phyloP scores from a whole-genome alignment of 2,329 filamentous ascomycete genomes.

The Coleophoma crateriformis region DNA sequence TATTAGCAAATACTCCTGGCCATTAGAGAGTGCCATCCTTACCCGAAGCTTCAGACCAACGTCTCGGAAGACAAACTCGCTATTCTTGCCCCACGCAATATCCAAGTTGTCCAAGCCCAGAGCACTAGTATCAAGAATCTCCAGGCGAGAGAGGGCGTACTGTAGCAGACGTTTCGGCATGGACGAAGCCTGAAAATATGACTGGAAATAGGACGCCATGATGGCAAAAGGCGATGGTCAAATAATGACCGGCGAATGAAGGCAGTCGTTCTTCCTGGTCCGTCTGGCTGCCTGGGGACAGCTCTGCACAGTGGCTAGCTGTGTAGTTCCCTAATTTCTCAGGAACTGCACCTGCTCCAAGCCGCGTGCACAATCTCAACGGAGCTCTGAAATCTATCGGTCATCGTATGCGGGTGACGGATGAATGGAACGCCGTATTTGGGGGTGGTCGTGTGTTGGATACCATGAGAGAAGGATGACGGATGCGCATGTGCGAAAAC shows the following conservation, averaged over 20 bases:
- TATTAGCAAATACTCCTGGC: slow-evolving; percentile 11
- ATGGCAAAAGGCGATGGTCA: slow-evolving; percentile 2
- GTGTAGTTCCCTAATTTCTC: slow-evolving; percentile 2
- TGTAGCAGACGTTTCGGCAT: slow-evolving; percentile 87
- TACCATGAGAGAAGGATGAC: too few relatives aligned
- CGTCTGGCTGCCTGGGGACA: too few relatives aligned
- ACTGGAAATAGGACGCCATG: slow-evolving; percentile 28
- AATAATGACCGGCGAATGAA: background rate
- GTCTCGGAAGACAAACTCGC: slow-evolving; percentile 79
- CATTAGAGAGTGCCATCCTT: slow-evolving; percentile 22
- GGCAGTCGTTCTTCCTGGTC: slow-evolving; percentile 1
- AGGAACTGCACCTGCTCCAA: slow-evolving; percentile 14
- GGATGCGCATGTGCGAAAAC: too few relatives aligned
- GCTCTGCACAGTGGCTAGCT: too few relatives aligned
- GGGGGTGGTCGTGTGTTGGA: too few relatives aligned
- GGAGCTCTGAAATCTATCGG: slow-evolving; percentile 6
- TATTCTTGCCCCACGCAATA: slow-evolving; percentile 75
- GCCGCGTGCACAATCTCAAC: slow-evolving; percentile 18
- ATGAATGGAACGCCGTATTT: background rate
- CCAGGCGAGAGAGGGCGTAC: slow-evolving; percentile 77
- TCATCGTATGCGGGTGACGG: slow-evolving; percentile 12
- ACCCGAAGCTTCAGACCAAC: slow-evolving; percentile 77
- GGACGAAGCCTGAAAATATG: slow-evolving; percentile 40
- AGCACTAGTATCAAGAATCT: slow-evolving; percentile 82
- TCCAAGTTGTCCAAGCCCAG: slow-evolving; percentile 83